Evolutionary conservation across 2,329 filamentous ascomycete species (phyloP).

Genomic region (Simplicillium aogashimaense): DNA sequence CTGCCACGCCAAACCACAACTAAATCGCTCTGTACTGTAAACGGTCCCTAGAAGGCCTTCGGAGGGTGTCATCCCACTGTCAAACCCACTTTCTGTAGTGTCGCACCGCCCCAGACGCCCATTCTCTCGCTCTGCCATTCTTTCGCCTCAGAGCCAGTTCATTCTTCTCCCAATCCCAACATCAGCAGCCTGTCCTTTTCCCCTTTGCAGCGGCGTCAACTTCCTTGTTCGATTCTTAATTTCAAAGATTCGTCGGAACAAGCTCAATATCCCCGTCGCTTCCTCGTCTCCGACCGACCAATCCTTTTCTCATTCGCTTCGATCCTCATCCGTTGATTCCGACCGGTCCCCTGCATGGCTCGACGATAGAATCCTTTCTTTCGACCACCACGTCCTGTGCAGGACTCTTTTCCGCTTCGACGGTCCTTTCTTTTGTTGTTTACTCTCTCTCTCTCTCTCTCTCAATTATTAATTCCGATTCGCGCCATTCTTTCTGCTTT

Average conservation of each 20-base stretch:
- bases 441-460: too few species aligned
- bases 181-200: neutral
- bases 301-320: neutral
- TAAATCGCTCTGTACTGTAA: neutral
- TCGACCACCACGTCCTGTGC: neutral
- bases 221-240: neutral
- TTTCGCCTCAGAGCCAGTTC: neutral
- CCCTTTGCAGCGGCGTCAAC: neutral
- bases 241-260: neutral
- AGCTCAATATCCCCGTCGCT: neutral
- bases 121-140: neutral
- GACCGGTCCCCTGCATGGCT: neutral
- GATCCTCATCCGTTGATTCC: slow-evolving; percentile 1
- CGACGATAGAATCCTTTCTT: neutral
- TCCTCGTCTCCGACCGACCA: neutral
- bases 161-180: neutral
- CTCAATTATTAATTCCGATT: too few species aligned
- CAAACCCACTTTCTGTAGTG: neutral
- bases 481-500: too few species aligned
- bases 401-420: slow-evolving; percentile 1
- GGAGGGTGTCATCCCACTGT: neutral
- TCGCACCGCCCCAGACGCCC: neutral
- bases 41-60: neutral
- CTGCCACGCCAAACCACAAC: neutral
- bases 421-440: neutral